These are phyloP conservation scores for Noccaea bulbosa DNA, from an alignment of 345 rosid species.

Conservation along the genomic window DNA sequence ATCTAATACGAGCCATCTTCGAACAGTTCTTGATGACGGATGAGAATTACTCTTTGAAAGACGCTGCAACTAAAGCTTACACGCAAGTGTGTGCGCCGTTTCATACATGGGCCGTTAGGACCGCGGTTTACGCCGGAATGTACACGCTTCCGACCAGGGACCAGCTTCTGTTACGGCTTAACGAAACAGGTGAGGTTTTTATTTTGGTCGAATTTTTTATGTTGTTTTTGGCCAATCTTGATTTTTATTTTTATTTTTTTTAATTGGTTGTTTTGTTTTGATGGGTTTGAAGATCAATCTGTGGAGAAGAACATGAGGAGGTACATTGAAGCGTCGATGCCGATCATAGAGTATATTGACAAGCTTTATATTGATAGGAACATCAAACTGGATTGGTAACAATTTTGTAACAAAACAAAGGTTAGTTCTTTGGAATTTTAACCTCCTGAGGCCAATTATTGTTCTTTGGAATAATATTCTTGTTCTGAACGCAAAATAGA, in stretches of 20 bases:
- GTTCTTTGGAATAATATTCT: neutral
- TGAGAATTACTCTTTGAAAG: conserved; percentile 59
- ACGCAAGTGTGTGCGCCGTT: conserved; percentile 80
- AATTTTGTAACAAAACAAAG: conserved; percentile 14
- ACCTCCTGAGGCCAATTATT: conserved; percentile 6
- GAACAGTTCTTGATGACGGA: conserved; percentile 60
- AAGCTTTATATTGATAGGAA: conserved; percentile 65
- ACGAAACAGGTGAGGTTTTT: conserved; percentile 64
- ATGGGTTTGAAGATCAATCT: conserved; percentile 52
- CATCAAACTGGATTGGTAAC: conserved; percentile 72
- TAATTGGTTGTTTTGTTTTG: neutral
- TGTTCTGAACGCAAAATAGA: neutral
- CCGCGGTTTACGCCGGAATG: conserved; percentile 94
- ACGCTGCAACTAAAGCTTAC: conserved; percentile 82
- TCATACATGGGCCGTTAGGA: conserved; percentile 76
- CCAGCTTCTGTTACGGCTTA: conserved; percentile 67
- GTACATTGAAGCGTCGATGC: conserved; percentile 60
- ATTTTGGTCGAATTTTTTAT: neutral
- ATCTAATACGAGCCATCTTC: conserved; percentile 75
- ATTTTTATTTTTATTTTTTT: neutral
- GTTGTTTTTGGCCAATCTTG: neutral
- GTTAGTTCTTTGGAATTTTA: conserved; percentile 15
- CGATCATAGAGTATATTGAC: conserved; percentile 71
- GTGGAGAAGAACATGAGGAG: conserved; percentile 77
- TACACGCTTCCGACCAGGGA: conserved; percentile 75